phyloP scores from a whole-genome alignment of 768 basidiomycete species.

The Boletus subcaerulescens region DNA sequence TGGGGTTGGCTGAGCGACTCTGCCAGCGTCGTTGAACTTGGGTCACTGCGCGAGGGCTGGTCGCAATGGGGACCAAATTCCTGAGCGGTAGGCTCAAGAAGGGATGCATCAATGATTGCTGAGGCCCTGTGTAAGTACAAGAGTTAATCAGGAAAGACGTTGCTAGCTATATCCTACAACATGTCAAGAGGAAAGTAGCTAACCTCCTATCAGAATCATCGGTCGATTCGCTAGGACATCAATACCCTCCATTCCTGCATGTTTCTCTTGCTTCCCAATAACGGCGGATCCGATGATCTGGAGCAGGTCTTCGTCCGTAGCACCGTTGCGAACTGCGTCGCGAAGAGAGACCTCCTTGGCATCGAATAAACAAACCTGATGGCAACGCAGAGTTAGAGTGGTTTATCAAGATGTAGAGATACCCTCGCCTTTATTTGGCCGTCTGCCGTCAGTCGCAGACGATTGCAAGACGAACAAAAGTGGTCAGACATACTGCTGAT shows the following conservation, averaged over 20 bases:
- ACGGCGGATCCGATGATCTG: constrained; percentile 63
- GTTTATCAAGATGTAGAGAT: not conserved
- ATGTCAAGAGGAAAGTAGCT: constrained; percentile 43
- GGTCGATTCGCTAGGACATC: constrained; percentile 75
- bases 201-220: constrained; percentile 95
- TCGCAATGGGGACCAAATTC: not conserved
- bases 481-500: constrained; percentile 95
- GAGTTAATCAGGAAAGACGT: constrained; percentile 20
- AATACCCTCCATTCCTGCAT: constrained; percentile 81
- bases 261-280: constrained; percentile 70
- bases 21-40: constrained; percentile 24
- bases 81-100: not conserved
- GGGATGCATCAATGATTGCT: constrained; percentile 2
- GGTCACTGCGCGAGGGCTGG: not conserved
- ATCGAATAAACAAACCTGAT: constrained; percentile 84
- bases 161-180: constrained; percentile 16
- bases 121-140: constrained; percentile 23
- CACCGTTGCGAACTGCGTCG: constrained; percentile 65
- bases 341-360: constrained; percentile 80
- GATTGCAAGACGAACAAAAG: constrained; percentile 83
- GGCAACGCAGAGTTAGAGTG: constrained; percentile 2
- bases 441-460: constrained; percentile 83
- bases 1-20: constrained; percentile 8
- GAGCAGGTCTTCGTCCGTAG: constrained; percentile 61
- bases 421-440: constrained; percentile 76